Conservation (phyloP, 345 rosid species). For the Eucalyptus rudis region DNA sequence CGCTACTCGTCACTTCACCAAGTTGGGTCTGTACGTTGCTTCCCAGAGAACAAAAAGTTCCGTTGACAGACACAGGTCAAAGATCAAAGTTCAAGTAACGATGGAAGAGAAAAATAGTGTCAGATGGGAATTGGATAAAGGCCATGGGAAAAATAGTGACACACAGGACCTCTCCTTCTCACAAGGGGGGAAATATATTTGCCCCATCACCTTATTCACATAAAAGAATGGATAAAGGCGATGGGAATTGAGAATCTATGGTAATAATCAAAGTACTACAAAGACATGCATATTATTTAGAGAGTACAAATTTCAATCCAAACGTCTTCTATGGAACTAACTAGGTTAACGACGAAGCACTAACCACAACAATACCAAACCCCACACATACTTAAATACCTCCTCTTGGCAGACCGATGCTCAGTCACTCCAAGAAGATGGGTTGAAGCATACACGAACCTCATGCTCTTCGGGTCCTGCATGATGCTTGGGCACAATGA, state of each 20-base stretch:
- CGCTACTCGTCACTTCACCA: not conserved
- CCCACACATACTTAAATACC: not conserved
- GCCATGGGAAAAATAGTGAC: no score
- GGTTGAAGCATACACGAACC: slow-evolving; percentile 76
- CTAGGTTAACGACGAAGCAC: slow-evolving; percentile 15
- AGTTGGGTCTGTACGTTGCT: not conserved
- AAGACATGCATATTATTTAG: not conserved
- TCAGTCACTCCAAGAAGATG: slow-evolving; percentile 34
- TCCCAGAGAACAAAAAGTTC: not conserved
- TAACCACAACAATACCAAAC: slow-evolving; percentile 12
- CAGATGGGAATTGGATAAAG: no score
- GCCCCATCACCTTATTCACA: not conserved
- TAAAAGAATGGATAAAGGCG: not conserved
- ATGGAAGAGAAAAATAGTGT: not conserved
- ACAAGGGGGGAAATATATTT: not conserved
- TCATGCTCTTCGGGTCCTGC: slow-evolving; percentile 89
- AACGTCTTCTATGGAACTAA: not conserved
- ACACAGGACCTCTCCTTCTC: not conserved
- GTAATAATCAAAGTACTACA: not conserved
- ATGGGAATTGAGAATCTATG: not conserved
- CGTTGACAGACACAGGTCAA: not conserved
- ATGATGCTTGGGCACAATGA: slow-evolving; percentile 69
- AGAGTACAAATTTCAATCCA: not conserved
- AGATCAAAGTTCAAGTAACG: not conserved
- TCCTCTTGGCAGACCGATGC: slow-evolving; percentile 13